Percentiles rank a stretch among this genome's conserved stretches.
Evolutionary conservation across 148 eudicot genomes (phyloP).

Genomic region (Bassia scoparia): DNA sequence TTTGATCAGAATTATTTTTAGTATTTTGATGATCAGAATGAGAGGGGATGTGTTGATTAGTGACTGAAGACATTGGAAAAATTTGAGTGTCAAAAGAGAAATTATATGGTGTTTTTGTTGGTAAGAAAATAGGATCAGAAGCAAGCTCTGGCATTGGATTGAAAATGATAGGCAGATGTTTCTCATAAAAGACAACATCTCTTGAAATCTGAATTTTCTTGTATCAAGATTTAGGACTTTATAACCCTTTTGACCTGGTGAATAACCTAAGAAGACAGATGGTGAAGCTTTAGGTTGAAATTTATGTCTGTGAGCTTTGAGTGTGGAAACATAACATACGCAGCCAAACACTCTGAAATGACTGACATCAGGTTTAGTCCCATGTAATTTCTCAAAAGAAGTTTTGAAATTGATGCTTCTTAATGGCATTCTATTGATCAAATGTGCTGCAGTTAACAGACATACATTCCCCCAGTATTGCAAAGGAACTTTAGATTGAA

Average conservation of each 20-base stretch:
- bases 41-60: no score
- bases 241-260: not conserved
- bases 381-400: not conserved
- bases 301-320: not conserved
- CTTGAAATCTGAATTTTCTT: not conserved
- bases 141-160: not conserved
- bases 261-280: not conserved
- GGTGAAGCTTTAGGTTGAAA: not conserved
- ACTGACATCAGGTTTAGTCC: fast-evolving
- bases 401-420: not conserved
- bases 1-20: no score
- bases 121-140: not conserved
- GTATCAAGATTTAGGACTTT: not conserved
- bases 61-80: no score
- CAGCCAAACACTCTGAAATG: not conserved
- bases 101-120: no score
- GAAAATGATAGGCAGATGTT: not conserved
- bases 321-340: not conserved
- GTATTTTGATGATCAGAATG: no score
- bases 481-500: not conserved
- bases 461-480: not conserved
- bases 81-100: no score
- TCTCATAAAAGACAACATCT: not conserved
- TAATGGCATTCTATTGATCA: not conserved
- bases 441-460: not conserved